phyloP scores from a whole-genome alignment of 2,329 filamentous ascomycete species.

The Meredithiella fracta region DNA sequence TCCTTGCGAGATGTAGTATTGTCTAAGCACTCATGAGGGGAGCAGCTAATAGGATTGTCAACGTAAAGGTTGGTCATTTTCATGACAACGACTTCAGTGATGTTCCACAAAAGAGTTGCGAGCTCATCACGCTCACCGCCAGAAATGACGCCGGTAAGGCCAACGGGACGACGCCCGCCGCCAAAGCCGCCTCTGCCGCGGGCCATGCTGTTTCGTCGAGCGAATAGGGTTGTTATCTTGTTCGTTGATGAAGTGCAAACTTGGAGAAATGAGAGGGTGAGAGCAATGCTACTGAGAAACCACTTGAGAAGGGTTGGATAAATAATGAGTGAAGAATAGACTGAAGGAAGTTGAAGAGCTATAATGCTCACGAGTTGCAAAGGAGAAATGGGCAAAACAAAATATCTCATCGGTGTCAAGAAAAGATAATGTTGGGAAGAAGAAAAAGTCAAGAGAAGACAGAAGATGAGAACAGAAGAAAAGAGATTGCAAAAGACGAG shows the following conservation, averaged over 20 bases:
- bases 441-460: constrained; percentile 1
- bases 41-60: neutral
- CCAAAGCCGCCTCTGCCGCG: constrained; percentile 22
- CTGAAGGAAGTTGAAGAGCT: neutral
- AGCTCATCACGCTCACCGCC: constrained; percentile 35
- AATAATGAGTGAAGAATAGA: neutral
- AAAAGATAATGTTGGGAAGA: constrained; percentile 2
- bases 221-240: constrained; percentile 4
- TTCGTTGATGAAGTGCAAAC: neutral
- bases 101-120: constrained; percentile 31
- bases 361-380: neutral
- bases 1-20: constrained; percentile 10
- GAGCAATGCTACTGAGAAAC: neutral
- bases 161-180: constrained; percentile 29
- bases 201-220: constrained; percentile 21
- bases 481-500: neutral
- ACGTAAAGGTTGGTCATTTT: constrained; percentile 36
- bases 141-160: constrained; percentile 34
- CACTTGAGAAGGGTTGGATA: neutral
- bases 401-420: neutral
- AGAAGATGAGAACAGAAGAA: neutral
- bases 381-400: neutral
- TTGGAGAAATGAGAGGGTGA: neutral
- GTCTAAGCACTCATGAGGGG: neutral
- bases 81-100: constrained; percentile 39